These are phyloP conservation scores for Beauveria brongniartii DNA, from an alignment of 2,329 filamentous ascomycete genomes.

Conservation along the genomic window DNA sequence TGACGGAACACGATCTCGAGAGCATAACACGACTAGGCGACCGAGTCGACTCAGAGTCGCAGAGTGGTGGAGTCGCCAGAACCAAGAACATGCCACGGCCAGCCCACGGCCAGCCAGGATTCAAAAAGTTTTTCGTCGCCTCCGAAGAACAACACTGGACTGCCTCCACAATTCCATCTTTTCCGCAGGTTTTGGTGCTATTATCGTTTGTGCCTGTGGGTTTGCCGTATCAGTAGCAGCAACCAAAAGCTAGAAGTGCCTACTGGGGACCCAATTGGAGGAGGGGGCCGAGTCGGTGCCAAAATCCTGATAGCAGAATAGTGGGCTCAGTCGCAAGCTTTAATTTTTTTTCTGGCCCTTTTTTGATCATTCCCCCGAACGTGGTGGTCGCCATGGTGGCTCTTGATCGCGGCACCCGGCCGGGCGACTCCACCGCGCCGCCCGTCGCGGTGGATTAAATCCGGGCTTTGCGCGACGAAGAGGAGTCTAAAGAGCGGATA, in stretches of 20 bases:
- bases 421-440: constrained; percentile 8
- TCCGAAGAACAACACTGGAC: neutral
- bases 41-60: neutral
- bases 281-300: neutral
- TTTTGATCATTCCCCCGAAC: neutral
- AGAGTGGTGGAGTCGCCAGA: neutral
- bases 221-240: neutral
- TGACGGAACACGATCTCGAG: neutral
- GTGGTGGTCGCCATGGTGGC: neutral
- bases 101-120: neutral
- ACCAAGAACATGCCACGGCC: neutral
- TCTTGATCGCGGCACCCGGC: constrained; percentile 8
- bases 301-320: constrained; percentile 1
- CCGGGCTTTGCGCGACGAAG: neutral
- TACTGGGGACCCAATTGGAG: neutral
- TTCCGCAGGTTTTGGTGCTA: neutral
- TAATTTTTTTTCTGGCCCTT: neutral
- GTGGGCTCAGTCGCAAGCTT: neutral
- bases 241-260: neutral
- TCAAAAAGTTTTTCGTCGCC: neutral
- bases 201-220: neutral
- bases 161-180: constrained; percentile 2
- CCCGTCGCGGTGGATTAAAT: neutral
- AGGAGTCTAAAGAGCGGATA: constrained; percentile 6
- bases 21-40: neutral